These are phyloP conservation scores for Scutellaria galericulata DNA, from an alignment of 257 asterid species.

Conservation along the genomic window DNA sequence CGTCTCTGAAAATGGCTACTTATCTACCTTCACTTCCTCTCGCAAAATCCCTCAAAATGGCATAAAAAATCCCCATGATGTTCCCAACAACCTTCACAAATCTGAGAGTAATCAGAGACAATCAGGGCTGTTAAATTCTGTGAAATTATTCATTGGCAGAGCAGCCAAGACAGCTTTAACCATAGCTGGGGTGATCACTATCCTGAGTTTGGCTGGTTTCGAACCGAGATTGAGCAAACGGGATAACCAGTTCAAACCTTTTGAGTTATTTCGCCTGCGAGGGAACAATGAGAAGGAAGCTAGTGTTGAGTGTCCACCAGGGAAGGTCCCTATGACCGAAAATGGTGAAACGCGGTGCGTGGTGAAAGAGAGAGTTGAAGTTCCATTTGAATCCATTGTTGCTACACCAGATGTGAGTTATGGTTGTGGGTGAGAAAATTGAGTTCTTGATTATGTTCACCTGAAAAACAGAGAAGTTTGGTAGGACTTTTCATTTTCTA, in stretches of 20 bases:
- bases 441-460: neutral
- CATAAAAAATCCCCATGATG: constrained; percentile 27
- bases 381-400: constrained; percentile 76
- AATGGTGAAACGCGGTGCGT: constrained; percentile 80
- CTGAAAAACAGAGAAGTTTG: neutral
- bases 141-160: constrained; percentile 49
- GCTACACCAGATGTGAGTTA: constrained; percentile 80
- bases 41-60: constrained; percentile 61
- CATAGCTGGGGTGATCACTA: constrained; percentile 63
- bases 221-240: constrained; percentile 70
- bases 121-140: constrained; percentile 43
- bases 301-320: constrained; percentile 61
- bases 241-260: constrained; percentile 52
- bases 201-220: constrained; percentile 79
- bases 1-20: constrained; percentile 53
- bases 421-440: constrained; percentile 77
- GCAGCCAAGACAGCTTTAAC: constrained; percentile 74
- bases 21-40: constrained; percentile 46
- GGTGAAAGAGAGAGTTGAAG: constrained; percentile 90
- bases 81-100: constrained; percentile 30
- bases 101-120: constrained; percentile 37
- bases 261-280: constrained; percentile 48
- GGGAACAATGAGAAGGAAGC: constrained; percentile 38
- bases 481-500: constrained; percentile 15
- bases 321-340: constrained; percentile 68